phyloP scores from a whole-genome alignment of 495 filamentous ascomycete genomes.

The Penicillium manginii region DNA sequence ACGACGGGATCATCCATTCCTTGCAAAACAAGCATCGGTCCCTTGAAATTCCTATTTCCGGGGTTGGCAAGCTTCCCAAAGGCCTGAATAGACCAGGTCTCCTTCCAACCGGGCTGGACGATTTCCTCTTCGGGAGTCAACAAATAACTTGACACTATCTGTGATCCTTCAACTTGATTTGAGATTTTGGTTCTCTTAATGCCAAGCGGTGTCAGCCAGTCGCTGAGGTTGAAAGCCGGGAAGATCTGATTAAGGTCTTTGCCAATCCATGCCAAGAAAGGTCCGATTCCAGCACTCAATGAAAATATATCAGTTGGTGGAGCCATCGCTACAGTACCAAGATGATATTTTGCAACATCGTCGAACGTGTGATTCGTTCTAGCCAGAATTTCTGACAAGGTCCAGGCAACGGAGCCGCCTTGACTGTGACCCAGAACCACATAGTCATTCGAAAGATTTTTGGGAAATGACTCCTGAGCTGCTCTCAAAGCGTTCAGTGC shows the following conservation, averaged over 20 bases:
- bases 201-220: constrained; percentile 33
- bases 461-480: constrained; percentile 41
- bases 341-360: constrained; percentile 38
- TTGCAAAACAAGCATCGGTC: constrained; percentile 47
- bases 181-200: constrained; percentile 33
- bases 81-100: constrained; percentile 26
- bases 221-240: constrained; percentile 25
- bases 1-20: constrained; percentile 40
- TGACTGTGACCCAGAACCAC: constrained; percentile 54
- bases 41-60: constrained; percentile 39
- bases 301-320: constrained; percentile 35
- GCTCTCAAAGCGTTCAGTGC: constrained; percentile 48
- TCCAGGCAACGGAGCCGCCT: constrained; percentile 53
- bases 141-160: constrained; percentile 26
- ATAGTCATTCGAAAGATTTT: constrained; percentile 35
- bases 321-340: constrained; percentile 42
- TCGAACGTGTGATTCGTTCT: constrained; percentile 27
- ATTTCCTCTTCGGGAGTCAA: constrained; percentile 24
- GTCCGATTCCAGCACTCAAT: constrained; percentile 23
- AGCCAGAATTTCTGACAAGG: constrained; percentile 37
- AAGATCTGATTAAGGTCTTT: constrained; percentile 20
- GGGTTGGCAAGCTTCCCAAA: constrained; percentile 30
- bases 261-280: constrained; percentile 27
- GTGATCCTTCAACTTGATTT: constrained; percentile 35
- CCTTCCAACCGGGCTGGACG: constrained; percentile 25